Conservation (phyloP, 2,329 filamentous ascomycete genomes). For the Rugonectria rugulosa region DNA sequence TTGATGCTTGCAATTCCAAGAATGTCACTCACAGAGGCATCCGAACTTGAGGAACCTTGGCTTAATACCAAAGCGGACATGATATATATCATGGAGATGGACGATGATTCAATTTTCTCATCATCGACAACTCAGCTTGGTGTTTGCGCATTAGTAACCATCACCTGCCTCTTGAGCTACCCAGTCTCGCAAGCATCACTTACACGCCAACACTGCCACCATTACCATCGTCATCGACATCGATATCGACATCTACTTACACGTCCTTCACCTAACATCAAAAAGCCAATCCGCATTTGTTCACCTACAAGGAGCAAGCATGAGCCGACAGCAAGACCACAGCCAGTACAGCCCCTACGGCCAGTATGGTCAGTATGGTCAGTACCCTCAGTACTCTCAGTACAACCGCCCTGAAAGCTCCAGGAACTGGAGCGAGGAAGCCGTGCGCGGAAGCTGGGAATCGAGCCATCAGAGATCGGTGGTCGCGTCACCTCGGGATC, state of each 20-base stretch:
- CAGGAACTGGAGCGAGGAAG: conserved; percentile 40
- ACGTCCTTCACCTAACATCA: conserved; percentile 4
- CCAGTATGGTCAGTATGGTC: background rate
- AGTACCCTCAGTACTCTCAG: background rate
- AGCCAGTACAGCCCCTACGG: background rate
- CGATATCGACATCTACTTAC: conserved; percentile 22
- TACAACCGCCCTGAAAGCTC: conserved; percentile 33
- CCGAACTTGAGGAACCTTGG: conserved; percentile 15
- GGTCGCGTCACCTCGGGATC: conserved; percentile 31
- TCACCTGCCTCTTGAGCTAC: background rate
- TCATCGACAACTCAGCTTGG: conserved; percentile 10
- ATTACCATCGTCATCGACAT: too few species aligned
- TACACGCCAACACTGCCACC: background rate
- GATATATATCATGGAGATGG: conserved; percentile 25
- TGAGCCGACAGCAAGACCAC: conserved; percentile 27
- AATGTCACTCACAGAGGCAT: conserved; percentile 30
- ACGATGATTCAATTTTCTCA: background rate
- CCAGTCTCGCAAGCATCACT: too few species aligned
- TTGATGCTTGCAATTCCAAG: conserved; percentile 3
- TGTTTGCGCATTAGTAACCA: background rate
- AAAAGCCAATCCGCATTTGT: background rate
- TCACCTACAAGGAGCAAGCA: conserved; percentile 17
- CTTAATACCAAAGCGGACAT: conserved; percentile 3
- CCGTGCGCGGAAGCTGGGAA: conserved; percentile 37
- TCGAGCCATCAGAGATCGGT: conserved; percentile 33